These are phyloP conservation scores for Linnemannia elongata DNA, from an alignment of 192 early-diverging fungal genomes.

Conservation along the genomic window DNA sequence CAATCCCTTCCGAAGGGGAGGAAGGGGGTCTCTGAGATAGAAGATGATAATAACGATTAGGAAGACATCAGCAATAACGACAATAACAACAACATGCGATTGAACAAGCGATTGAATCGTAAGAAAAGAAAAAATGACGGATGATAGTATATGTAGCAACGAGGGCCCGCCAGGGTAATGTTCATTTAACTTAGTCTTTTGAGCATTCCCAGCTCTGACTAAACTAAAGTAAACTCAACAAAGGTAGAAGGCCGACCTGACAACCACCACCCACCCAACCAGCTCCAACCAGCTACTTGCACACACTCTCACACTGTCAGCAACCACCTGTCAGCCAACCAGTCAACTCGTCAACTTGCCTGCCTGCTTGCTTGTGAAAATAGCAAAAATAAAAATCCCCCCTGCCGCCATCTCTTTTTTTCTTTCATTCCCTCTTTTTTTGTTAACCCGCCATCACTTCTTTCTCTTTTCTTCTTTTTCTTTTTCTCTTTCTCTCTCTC, in stretches of 20 bases:
- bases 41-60: not conserved
- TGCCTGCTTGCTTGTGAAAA: not conserved
- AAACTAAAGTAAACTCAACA: not conserved
- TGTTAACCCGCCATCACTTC: not conserved
- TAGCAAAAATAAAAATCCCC: not conserved
- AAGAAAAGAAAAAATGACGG: not conserved
- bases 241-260: not conserved
- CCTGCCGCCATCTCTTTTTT: conserved; percentile 1
- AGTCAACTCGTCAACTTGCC: no score
- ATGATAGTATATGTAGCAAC: not conserved
- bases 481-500: not conserved
- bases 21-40: not conserved
- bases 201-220: not conserved
- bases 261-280: conserved; percentile 1
- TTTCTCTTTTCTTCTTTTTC: not conserved
- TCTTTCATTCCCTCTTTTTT: conserved; percentile 1
- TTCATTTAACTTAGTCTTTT: not conserved
- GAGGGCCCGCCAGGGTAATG: not conserved
- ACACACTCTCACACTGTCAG: not conserved
- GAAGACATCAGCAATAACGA: no score
- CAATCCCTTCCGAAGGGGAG: not conserved
- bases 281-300: not conserved
- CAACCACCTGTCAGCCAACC: not conserved
- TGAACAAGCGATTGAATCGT: not conserved
- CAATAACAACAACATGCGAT: not conserved